Conservation (phyloP, 768 basidiomycete genomes). For the Hygrophoropsis aurantiaca region DNA sequence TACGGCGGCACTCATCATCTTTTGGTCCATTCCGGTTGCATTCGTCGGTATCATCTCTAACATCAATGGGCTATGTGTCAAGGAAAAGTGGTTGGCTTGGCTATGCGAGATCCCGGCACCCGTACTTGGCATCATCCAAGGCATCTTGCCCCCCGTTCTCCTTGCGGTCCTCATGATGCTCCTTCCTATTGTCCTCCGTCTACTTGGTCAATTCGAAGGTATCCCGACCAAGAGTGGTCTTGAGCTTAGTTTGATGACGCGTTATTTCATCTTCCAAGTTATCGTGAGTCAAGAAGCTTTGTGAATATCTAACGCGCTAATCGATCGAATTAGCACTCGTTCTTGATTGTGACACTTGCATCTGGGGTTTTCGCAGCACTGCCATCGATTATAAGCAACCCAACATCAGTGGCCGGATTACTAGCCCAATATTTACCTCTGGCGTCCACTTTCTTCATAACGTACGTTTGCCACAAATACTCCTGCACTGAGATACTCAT, state of each 20-base stretch:
- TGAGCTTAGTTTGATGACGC: conserved; percentile 88
- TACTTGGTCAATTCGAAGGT: conserved; percentile 84
- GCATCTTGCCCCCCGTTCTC: conserved; percentile 84
- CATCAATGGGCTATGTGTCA: conserved; percentile 63
- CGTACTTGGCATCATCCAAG: conserved; percentile 82
- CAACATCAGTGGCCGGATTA: conserved; percentile 63
- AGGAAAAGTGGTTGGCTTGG: conserved; percentile 78
- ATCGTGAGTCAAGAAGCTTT: conserved; percentile 53
- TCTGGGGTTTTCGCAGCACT: conserved; percentile 82
- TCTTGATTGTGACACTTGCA: conserved; percentile 84
- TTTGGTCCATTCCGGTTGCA: conserved; percentile 87
- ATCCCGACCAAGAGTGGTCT: conserved; percentile 81
- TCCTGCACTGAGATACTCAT: background rate
- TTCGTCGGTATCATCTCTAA: conserved; percentile 89
- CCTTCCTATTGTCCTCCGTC: conserved; percentile 77
- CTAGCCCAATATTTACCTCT: conserved; percentile 79
- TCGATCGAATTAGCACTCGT: conserved; percentile 69
- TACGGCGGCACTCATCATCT: conserved; percentile 78
- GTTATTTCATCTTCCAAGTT: conserved; percentile 92
- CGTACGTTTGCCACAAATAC: conserved; percentile 40
- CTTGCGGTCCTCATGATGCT: conserved; percentile 92
- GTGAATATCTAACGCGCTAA: background rate
- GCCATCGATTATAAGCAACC: conserved; percentile 60
- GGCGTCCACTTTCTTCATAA: conserved; percentile 90
- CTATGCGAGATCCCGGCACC: conserved; percentile 65